These are phyloP conservation scores for Thuidium tamariscinum DNA, from an alignment of 225 moss, liverwort and hornwort genomes.

Conservation along the genomic window DNA sequence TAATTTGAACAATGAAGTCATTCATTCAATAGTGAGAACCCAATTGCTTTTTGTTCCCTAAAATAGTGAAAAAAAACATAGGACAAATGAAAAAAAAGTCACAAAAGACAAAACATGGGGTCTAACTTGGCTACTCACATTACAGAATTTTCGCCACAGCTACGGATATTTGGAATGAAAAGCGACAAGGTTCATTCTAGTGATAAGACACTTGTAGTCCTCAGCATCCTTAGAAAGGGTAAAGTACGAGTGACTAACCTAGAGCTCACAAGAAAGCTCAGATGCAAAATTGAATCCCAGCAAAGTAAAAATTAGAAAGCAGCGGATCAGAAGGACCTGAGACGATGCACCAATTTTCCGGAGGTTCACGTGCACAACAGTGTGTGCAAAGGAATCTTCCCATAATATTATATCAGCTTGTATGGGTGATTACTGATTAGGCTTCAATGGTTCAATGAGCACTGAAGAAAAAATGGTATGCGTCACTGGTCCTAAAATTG, in stretches of 20 bases:
- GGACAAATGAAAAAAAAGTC: no score
- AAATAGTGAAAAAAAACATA: no score
- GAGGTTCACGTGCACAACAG: background rate
- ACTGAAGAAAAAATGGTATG: constrained; percentile 20
- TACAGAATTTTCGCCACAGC: no score
- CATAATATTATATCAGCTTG: background rate
- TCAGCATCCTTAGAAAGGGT: no score
- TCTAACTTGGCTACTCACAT: no score
- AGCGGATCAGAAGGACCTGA: background rate
- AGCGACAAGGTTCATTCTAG: no score
- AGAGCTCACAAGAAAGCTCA: background rate
- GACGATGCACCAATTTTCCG: background rate
- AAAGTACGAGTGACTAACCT: background rate
- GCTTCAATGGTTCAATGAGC: constrained; percentile 24
- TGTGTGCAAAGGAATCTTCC: background rate
- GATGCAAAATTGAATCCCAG: background rate
- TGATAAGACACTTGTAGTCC: no score
- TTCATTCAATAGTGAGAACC: no score
- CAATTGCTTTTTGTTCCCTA: no score
- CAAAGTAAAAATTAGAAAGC: background rate
- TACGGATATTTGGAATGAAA: no score
- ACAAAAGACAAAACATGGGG: no score
- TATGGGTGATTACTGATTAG: background rate
- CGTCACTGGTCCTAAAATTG: constrained; percentile 2
- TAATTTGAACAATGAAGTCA: no score